Evolutionary conservation across 805 yeast species (phyloP).

Genomic region (Metschnikowia cerradonensis): DNA sequence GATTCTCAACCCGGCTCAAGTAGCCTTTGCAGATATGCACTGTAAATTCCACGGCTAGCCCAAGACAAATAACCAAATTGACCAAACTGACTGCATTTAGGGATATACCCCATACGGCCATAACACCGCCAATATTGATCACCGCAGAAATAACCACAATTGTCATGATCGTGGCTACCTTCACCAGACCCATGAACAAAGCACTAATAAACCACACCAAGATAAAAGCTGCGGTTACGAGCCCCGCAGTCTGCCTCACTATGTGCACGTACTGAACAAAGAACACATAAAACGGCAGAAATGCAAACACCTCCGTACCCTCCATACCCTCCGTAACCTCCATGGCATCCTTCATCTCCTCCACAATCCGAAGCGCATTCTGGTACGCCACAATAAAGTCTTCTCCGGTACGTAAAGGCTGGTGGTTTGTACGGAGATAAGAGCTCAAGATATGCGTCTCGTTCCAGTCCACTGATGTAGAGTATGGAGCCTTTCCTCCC

Average conservation of each 20-base stretch:
- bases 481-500: slow-evolving; percentile 93
- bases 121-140: slow-evolving; percentile 71
- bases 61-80: slow-evolving; percentile 86
- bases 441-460: slow-evolving; percentile 47
- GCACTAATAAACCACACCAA: slow-evolving; percentile 52
- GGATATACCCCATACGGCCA: slow-evolving; percentile 71
- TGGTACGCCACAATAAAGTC: slow-evolving; percentile 82
- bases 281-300: slow-evolving; percentile 88
- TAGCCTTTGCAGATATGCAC: slow-evolving; percentile 82
- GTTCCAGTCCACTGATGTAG: slow-evolving; percentile 41
- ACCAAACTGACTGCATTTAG: slow-evolving; percentile 88
- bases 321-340: slow-evolving; percentile 32
- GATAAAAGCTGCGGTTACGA: slow-evolving; percentile 50
- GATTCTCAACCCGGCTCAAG: slow-evolving; percentile 34
- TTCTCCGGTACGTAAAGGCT: slow-evolving; percentile 71
- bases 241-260: slow-evolving; percentile 49
- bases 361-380: slow-evolving; percentile 62
- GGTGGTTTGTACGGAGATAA: slow-evolving; percentile 76
- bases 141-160: slow-evolving; percentile 61
- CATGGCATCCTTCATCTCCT: slow-evolving; percentile 43
- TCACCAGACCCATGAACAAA: slow-evolving; percentile 61
- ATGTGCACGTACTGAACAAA: slow-evolving; percentile 83
- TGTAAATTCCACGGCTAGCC: slow-evolving; percentile 91
- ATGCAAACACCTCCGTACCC: slow-evolving; percentile 67
- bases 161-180: slow-evolving; percentile 54